Conservation (phyloP, 2,329 filamentous ascomycete species). For the Stemphylium vesicarium region DNA sequence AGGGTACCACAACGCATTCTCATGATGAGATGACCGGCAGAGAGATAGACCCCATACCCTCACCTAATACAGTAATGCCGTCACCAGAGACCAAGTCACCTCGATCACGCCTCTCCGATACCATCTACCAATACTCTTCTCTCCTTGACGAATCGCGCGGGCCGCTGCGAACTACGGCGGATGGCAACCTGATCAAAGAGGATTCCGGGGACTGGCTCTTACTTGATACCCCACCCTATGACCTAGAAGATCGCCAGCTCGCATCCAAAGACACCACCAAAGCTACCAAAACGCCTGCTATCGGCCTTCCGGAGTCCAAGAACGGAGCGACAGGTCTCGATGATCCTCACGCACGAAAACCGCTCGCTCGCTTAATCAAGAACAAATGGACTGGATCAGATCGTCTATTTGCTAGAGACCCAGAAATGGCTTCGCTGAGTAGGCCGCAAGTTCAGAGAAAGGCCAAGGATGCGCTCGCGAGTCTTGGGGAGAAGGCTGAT, state of each 20-base stretch:
- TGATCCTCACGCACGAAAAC: slow-evolving; percentile 4
- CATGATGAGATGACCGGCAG: no score
- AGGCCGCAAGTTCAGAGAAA: neutral
- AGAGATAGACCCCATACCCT: no score
- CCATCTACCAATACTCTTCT: neutral
- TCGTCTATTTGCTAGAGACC: no score
- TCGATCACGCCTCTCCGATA: slow-evolving; percentile 1
- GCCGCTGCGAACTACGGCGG: slow-evolving; percentile 5
- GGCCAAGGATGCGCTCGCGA: neutral
- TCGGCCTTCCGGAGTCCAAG: slow-evolving; percentile 12
- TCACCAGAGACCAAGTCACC: neutral
- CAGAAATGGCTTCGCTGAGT: no score
- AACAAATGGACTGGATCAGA: neutral
- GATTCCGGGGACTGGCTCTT: slow-evolving; percentile 15
- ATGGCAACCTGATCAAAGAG: slow-evolving; percentile 12
- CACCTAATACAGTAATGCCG: neutral
- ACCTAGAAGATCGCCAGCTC: neutral
- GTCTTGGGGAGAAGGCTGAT: no score
- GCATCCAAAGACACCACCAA: neutral
- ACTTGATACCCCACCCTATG: slow-evolving; percentile 7
- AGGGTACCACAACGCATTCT: no score
- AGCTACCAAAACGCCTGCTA: neutral
- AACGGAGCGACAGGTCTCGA: slow-evolving; percentile 17
- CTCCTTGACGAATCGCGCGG: slow-evolving; percentile 4
- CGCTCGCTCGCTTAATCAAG: neutral